Evolutionary conservation across 1,139 yeast species (phyloP), one percentile per base, ranked within the genome.

Genomic region (Candida glucosophila): DNA sequence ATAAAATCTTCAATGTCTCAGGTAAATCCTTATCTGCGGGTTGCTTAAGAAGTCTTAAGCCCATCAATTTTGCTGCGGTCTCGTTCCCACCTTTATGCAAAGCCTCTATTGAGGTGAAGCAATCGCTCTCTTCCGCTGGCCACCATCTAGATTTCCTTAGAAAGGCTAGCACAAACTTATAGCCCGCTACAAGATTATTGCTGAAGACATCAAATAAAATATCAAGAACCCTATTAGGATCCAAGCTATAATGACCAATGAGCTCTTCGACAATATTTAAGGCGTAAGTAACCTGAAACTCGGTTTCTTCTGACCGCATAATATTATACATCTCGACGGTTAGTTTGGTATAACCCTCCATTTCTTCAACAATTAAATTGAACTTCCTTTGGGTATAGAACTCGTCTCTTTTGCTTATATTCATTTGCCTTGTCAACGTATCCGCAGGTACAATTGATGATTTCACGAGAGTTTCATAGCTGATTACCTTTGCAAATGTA

Each of bases 301-400:
- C 40, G 6, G 69, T 55, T 29, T 67, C 64, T 2, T 55, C 52
- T 15, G 60, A 55, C 19, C 47, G 48, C 23, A 72, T 55, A 3
- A 74, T 63, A 2, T 52, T 37, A 30, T 54, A 50, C n/a, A 81
- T 36, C 31, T 77, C 74, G 5, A 66, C 66, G 1, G 77, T 52
- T 19, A 82, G 55, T 40, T 77, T 77, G 10, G 94, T 54, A 50
- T 73, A 90, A 1, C 97, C 98, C 45, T 79, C 90, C 10, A 75
- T 56, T 37, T 81, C 81, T 49, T 88, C 96, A 29, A 76, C 72
- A n/a, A 83, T 43, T 16, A 86, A 53, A 34, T 83, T 83, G 53
- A 59, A 86, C 34, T 81, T 74, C 41, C 71, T 74, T 32, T 81
- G 82, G 19, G 85, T 77, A 47, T 76, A 81, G 36, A 73, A 43